Evolutionary conservation across 1,284 basidiomycete genomes (phyloP).

Genomic region (Tylopilus orsonianus): DNA sequence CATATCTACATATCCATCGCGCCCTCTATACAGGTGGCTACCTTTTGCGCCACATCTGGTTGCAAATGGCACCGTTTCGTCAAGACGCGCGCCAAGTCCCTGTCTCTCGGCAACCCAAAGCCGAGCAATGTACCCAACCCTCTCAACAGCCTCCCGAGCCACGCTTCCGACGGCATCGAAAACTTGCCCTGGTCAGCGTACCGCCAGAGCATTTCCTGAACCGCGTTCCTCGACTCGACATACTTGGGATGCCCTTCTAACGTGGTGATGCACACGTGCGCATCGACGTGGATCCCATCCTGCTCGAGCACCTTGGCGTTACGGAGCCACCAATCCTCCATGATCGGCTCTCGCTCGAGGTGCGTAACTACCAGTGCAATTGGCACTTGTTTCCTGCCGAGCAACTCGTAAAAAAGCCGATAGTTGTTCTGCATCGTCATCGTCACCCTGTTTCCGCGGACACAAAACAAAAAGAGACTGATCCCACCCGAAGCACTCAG

Average conservation of each 20-base stretch:
- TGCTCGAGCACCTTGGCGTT: slow-evolving; percentile 17
- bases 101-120: slow-evolving; percentile 17
- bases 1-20: slow-evolving; percentile 6
- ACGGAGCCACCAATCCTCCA: slow-evolving; percentile 28
- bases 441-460: slow-evolving; percentile 35
- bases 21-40: slow-evolving; percentile 24
- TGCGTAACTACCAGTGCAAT: slow-evolving; percentile 37
- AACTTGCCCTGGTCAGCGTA: slow-evolving; percentile 28
- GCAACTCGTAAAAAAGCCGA: slow-evolving; percentile 33
- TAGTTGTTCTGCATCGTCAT: slow-evolving; percentile 36
- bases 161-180: slow-evolving; percentile 21
- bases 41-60: slow-evolving; percentile 23
- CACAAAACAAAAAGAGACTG: slow-evolving; percentile 38
- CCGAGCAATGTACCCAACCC: slow-evolving; percentile 18
- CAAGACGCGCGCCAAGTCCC: slow-evolving; percentile 22
- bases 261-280: slow-evolving; percentile 29
- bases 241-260: slow-evolving; percentile 22
- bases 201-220: slow-evolving; percentile 23
- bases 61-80: slow-evolving; percentile 27
- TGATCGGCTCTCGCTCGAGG: slow-evolving; percentile 32
- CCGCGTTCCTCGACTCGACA: slow-evolving; percentile 19
- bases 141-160: slow-evolving; percentile 22
- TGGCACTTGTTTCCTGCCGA: slow-evolving; percentile 35
- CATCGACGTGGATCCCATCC: slow-evolving; percentile 15
- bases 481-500: slow-evolving; percentile 32